These are phyloP conservation scores for Tetracladium maxilliforme DNA, from an alignment of 2,329 filamentous ascomycete species.

Conservation along the genomic window DNA sequence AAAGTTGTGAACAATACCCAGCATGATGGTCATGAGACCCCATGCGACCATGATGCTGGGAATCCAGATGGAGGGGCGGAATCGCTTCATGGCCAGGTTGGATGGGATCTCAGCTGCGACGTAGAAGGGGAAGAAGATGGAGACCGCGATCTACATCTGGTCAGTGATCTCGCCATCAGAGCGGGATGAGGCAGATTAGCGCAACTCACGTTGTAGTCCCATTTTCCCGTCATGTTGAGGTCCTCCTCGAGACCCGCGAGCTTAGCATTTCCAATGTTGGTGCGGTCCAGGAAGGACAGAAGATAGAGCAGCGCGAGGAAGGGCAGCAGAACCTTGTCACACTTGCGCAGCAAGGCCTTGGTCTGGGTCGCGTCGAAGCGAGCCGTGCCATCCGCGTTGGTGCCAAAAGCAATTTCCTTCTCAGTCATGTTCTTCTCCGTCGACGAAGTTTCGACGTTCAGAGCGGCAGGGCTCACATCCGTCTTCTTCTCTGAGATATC, in stretches of 20 bases:
- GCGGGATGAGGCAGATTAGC: slow-evolving; percentile 3
- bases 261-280: slow-evolving; percentile 31
- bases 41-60: slow-evolving; percentile 48
- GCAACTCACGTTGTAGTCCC: slow-evolving; percentile 7
- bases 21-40: slow-evolving; percentile 53
- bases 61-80: slow-evolving; percentile 42
- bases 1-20: slow-evolving; percentile 24
- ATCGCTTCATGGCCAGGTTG: slow-evolving; percentile 39
- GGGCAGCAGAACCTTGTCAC: slow-evolving; percentile 40
- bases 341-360: slow-evolving; percentile 34
- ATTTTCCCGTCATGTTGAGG: slow-evolving; percentile 2
- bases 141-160: slow-evolving; percentile 19
- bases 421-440: too few species aligned
- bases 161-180: slow-evolving; percentile 13
- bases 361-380: slow-evolving; percentile 23
- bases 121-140: slow-evolving; percentile 38
- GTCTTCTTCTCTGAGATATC: too few species aligned
- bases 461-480: too few species aligned
- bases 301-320: slow-evolving; percentile 45
- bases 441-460: too few species aligned
- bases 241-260: slow-evolving; percentile 19
- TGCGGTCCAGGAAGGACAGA: slow-evolving; percentile 33
- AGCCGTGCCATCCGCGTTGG: too few species aligned
- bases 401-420: too few species aligned
- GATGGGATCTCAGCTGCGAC: slow-evolving; percentile 37